Percentiles rank a stretch among this genome's conserved stretches.
These are phyloP conservation scores for Cairneyella variabilis DNA, from an alignment of 495 filamentous ascomycete genomes.

Conservation along the genomic window DNA sequence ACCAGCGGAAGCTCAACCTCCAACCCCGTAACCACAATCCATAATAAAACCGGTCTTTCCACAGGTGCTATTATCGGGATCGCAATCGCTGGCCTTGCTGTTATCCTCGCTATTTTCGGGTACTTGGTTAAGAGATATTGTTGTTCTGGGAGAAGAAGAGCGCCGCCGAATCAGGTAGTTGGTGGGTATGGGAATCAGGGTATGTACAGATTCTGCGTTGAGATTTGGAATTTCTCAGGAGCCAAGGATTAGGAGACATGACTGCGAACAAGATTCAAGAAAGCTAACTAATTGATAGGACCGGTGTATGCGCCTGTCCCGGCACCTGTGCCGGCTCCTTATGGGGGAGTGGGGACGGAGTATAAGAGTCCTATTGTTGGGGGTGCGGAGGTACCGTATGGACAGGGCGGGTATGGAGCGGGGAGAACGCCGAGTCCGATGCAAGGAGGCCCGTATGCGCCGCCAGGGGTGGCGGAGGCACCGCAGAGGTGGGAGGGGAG, in stretches of 20 bases:
- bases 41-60: neutral
- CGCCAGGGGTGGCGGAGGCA: neutral
- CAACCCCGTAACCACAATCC: neutral
- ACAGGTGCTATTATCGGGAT: neutral
- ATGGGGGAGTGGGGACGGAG: neutral
- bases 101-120: neutral
- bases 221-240: too few relatives aligned
- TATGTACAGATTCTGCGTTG: too few relatives aligned
- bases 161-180: too few relatives aligned
- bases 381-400: neutral
- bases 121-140: too few relatives aligned
- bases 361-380: neutral
- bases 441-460: neutral
- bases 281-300: too few relatives aligned
- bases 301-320: neutral
- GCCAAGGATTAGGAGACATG: too few relatives aligned
- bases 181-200: too few relatives aligned
- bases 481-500: neutral
- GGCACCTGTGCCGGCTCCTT: neutral
- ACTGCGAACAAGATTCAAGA: too few relatives aligned
- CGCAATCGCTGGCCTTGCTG: neutral
- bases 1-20: neutral
- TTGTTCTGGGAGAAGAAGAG: too few relatives aligned
- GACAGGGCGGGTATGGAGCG: neutral
- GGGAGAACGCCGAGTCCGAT: neutral